Percentiles rank a stretch among this genome's conserved stretches.
phyloP scores from a whole-genome alignment of 2,329 filamentous ascomycete species.

The Diaporthe vaccinii region DNA sequence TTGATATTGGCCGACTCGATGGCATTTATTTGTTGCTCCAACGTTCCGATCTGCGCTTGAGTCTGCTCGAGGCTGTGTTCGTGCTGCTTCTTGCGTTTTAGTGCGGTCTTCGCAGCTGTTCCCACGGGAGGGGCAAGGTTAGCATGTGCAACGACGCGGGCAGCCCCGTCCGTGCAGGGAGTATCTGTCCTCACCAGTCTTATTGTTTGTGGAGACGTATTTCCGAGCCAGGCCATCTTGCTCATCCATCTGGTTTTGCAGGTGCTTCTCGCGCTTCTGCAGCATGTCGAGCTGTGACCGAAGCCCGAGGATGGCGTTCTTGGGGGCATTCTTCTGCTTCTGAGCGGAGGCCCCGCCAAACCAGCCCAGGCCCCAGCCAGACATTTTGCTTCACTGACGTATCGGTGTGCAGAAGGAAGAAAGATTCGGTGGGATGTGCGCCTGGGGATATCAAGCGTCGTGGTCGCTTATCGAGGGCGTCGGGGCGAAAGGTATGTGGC shows the following conservation, averaged over 20 bases:
- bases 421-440: background rate
- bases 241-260: conserved; percentile 93
- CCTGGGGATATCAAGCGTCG: background rate
- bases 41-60: conserved; percentile 86
- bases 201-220: conserved; percentile 92
- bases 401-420: conserved; percentile 8
- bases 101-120: conserved; percentile 87
- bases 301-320: conserved; percentile 93
- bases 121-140: conserved; percentile 41
- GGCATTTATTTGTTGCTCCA: conserved; percentile 95
- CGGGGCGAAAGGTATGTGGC: conserved; percentile 21
- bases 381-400: conserved; percentile 61
- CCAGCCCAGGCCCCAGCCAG: conserved; percentile 79
- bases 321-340: conserved; percentile 92
- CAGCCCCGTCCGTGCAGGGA: background rate
- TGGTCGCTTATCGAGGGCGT: conserved; percentile 33
- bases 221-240: conserved; percentile 91
- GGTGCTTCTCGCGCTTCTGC: conserved; percentile 93
- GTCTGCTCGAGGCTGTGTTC: conserved; percentile 95
- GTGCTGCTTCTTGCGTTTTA: conserved; percentile 94
- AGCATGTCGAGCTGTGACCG: conserved; percentile 96
- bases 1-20: conserved; percentile 99
- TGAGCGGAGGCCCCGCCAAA: conserved; percentile 87
- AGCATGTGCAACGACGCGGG: conserved; percentile 37
- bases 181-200: conserved; percentile 74